Evolutionary conservation across 805 yeast genomes (phyloP), one percentile per base, ranked within the genome.

Genomic region (Starmerella vitae): DNA sequence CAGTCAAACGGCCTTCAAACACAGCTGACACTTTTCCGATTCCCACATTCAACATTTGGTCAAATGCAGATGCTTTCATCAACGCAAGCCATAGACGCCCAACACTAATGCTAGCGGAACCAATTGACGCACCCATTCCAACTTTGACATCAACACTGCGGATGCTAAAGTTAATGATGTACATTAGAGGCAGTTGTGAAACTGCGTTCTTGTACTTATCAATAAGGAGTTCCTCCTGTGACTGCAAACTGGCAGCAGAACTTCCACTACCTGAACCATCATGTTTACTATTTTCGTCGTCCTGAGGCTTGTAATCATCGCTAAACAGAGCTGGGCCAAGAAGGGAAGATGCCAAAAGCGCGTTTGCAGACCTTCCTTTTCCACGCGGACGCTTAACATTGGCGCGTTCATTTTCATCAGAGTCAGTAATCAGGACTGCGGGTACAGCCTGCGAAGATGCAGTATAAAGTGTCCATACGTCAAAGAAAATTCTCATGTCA

Each of bases 91-190:
- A 83, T 5, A 76, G 56, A 24, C 70, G 63, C 38, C 76, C 78
- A 20, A 82, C 45, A 0, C 56, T 57, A 5, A 82, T 57, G 1
- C 66, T 61, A 33, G 81, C 55, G 12, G 71, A 65, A 15, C 97
- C 96, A 27, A 88, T 60, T 0, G 94, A 74, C 31, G 80, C 79
- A 0, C 97, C 97, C 43, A 88, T 66, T 49, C 85, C 93, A 18
- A 83, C 72, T 22, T 65, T 67, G 4, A 78, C 67, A 0, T 61
- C 56, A 1, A 76, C 59, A 41, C 72, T 71, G 0, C 65, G 51
- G 3, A 86, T 57, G 9, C 74, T 60, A 20, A 80, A 56, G 9
- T 78, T 72, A 22, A 79, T 56, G 13, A 73, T 66, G 82, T 93
- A 80, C 0, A 95, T 91, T 33, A 83, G 62, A 0, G 86, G 74